Conservation (phyloP, 2,329 filamentous ascomycete species). For the Paecilomyces fulvus region DNA sequence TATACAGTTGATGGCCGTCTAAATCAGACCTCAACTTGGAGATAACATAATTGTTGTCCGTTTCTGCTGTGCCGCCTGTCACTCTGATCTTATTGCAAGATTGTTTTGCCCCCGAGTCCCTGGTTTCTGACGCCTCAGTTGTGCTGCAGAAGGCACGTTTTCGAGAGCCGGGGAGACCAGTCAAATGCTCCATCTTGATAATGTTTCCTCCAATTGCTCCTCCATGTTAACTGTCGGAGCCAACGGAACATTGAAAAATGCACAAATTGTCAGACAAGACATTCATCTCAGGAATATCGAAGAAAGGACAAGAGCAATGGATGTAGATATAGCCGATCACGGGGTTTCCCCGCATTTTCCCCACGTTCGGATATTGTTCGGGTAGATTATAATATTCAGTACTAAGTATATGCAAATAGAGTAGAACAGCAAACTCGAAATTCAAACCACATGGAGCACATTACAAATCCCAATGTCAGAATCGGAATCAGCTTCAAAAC, state of each 20-base stretch:
- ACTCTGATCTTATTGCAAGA: not conserved
- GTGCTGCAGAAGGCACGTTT: not conserved
- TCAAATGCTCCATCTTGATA: constrained; percentile 25
- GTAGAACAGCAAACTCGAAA: not conserved
- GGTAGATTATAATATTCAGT: not conserved
- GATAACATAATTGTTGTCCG: not conserved
- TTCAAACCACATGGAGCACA: constrained; percentile 2
- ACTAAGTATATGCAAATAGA: not conserved
- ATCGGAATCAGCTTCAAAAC: constrained; percentile 7
- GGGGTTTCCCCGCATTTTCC: not conserved
- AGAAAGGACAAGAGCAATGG: not conserved
- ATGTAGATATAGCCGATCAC: not conserved
- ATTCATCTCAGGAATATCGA: not conserved
- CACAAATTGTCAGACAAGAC: not conserved
- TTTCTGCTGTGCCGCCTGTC: not conserved
- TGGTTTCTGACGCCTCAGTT: not conserved
- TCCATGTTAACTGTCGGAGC: not conserved
- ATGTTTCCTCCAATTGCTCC: not conserved
- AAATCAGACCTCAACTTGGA: not conserved
- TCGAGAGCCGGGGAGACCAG: constrained; percentile 48
- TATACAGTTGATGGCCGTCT: not conserved
- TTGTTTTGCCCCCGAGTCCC: not conserved
- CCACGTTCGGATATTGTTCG: not conserved
- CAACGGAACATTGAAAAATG: not conserved
- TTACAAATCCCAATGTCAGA: not conserved